Conservation (phyloP, 2,329 filamentous ascomycete species). For the Cadophora sp. region DNA sequence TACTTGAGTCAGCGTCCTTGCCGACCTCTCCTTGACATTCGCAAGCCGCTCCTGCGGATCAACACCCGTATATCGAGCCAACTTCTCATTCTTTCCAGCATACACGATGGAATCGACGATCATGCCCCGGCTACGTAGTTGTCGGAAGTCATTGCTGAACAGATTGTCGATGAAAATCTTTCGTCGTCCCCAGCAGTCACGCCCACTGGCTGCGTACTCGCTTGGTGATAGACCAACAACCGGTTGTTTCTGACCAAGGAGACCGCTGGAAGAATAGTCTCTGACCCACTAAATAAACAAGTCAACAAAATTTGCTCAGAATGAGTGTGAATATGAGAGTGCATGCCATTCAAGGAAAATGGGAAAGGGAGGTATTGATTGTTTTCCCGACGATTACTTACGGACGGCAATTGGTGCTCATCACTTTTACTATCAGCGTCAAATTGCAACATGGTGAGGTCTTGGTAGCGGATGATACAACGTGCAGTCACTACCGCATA, state of each 20-base stretch:
- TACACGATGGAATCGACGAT: neutral
- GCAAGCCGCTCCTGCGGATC: neutral
- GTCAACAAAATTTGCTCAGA: too few species aligned
- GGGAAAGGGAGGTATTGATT: too few species aligned
- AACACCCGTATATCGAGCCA: neutral
- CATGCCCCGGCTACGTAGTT: neutral
- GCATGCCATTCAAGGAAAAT: too few species aligned
- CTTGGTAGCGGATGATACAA: slow-evolving; percentile 3
- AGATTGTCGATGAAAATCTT: neutral
- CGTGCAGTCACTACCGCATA: neutral
- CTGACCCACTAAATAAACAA: too few species aligned
- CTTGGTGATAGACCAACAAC: neutral
- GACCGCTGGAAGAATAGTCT: neutral
- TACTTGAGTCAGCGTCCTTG: neutral
- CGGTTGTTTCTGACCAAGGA: neutral
- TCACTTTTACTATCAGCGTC: slow-evolving; percentile 7
- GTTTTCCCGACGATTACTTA: too few species aligned
- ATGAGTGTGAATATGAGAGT: too few species aligned
- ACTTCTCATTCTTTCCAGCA: slow-evolving; percentile 2
- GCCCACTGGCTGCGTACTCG: slow-evolving; percentile 1
- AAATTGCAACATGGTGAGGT: slow-evolving; percentile 3
- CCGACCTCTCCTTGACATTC: slow-evolving; percentile 11
- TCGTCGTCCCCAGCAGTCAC: neutral
- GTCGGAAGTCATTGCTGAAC: neutral
- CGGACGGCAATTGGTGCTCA: neutral